Evolutionary conservation across 2,329 filamentous ascomycete species (phyloP).

Genomic region (Hawksworthiomyces lignivorus): DNA sequence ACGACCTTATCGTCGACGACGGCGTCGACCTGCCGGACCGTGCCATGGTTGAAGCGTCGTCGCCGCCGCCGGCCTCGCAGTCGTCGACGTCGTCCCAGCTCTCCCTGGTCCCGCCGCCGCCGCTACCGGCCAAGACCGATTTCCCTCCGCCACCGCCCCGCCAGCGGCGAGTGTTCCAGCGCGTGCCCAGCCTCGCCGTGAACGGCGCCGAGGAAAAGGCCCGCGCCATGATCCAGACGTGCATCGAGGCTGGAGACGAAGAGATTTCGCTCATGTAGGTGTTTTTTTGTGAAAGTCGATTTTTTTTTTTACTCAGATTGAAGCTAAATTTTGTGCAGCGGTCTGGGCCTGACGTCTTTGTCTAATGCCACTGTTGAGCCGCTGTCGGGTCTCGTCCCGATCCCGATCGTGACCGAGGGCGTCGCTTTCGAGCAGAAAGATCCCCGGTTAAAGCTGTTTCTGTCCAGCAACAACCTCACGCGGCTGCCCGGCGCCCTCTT

Average conservation of each 20-base stretch:
- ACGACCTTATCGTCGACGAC: neutral
- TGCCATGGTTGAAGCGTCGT: slow-evolving; percentile 9
- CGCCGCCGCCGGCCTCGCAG: slow-evolving; percentile 47
- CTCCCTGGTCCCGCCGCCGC: slow-evolving; percentile 26
- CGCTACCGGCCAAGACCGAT: slow-evolving; percentile 21
- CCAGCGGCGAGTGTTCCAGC: slow-evolving; percentile 19
- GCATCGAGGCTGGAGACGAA: slow-evolving; percentile 52
- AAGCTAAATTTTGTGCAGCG: too few species aligned
- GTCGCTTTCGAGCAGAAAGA: slow-evolving; percentile 53
- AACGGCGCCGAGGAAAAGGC: slow-evolving; percentile 38
- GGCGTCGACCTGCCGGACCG: slow-evolving; percentile 54
- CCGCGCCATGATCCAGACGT: slow-evolving; percentile 39
- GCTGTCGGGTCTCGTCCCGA: slow-evolving; percentile 45
- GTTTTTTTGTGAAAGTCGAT: too few species aligned
- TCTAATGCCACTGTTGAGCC: slow-evolving; percentile 50
- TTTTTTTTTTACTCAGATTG: too few species aligned
- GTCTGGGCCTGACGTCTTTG: slow-evolving; percentile 42
- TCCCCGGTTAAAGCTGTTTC: slow-evolving; percentile 52
- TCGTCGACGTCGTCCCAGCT: slow-evolving; percentile 50
- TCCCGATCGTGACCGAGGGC: slow-evolving; percentile 46
- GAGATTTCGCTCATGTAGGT: slow-evolving; percentile 31
- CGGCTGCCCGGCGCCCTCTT: slow-evolving; percentile 54
- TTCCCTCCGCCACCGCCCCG: slow-evolving; percentile 30
- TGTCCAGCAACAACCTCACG: slow-evolving; percentile 51
- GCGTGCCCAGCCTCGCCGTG: slow-evolving; percentile 18